Base-by-base conservation (phyloP, 192 early-diverging fungal genomes). In the Backusella sp. region DNA sequence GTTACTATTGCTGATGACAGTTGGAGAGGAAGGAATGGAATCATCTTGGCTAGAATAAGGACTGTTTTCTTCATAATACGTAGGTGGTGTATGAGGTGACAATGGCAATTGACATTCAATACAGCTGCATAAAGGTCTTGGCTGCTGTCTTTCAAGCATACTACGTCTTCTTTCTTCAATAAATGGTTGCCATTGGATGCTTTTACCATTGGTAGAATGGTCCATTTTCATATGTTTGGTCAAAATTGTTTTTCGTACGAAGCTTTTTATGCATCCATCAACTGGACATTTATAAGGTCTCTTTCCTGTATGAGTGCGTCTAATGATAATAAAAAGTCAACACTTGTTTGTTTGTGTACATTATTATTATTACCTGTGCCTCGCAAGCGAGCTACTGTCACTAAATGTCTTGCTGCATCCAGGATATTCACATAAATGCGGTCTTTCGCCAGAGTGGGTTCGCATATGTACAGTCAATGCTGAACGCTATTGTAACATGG, bases 381-480 rank as follows among this genome's bases (percentile, higher is more conserved):
- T 86, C 1, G 91, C 90, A 73, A 94, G 82, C 56, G 91, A 92
- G 59, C 90, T 91, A 74, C 90, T 91, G 78, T 93, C 91, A 73
- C 89, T 91, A 79, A 95, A 95, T 23, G 81, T 82, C 79, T 93
- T 93, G 39, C 87, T 88, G 80, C 93, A 95, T 49, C 86, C 87
- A 35, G 86, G 82, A 69, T 88, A 82, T 75, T 89, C 85, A 80
- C 92, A 93, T 67, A 84, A 76, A 74, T 92, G 91, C 39, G 92
- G 92, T 37, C 90, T 83, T 76, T 92, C 91, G n/a, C 92, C 92
- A n/a, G 92, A 86, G 78, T 93, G 92, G 0, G 90, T 92, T 70
- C 93, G 90, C 70, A 87, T 80, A 76, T 95, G 93, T 30, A 95
- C 92, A 1, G 90, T 92, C 73, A 95, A 79, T 74, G 93, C 93